A percentile compares a stretch with the other conserved stretches of the same genome.
These are phyloP conservation scores for Colletotrichum gloeosporioides DNA, from an alignment of 2,329 filamentous ascomycete genomes.

Conservation along the genomic window DNA sequence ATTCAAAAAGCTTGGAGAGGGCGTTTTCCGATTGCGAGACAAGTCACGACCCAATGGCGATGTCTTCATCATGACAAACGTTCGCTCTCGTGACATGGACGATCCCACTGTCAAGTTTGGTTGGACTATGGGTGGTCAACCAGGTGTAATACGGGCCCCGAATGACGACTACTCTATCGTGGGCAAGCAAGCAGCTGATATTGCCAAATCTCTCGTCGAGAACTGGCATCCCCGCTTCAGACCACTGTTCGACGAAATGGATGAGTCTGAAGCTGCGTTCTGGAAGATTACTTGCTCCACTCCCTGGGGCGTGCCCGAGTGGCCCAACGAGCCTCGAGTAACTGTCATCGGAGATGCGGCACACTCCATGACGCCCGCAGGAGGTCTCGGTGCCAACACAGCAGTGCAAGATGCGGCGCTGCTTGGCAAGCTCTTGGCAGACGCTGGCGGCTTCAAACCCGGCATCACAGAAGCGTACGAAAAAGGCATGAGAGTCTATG, in stretches of 20 bases:
- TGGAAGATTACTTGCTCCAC: conserved; percentile 72
- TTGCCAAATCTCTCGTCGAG: neutral
- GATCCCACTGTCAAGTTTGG: conserved; percentile 62
- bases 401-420: neutral
- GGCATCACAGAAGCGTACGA: neutral
- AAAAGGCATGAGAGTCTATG: neutral
- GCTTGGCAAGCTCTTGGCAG: neutral
- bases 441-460: neutral
- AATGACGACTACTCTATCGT: conserved; percentile 66
- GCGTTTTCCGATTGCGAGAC: conserved; percentile 64
- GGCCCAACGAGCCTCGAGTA: conserved; percentile 63
- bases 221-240: neutral
- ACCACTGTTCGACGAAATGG: neutral
- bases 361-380: conserved; percentile 55
- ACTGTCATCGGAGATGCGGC: conserved; percentile 64
- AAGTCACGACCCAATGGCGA: conserved; percentile 47
- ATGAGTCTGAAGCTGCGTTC: conserved; percentile 43
- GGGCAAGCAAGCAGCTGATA: neutral
- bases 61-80: conserved; percentile 67
- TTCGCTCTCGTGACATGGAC: conserved; percentile 64
- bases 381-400: neutral
- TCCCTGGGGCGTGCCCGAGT: conserved; percentile 64
- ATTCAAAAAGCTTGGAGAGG: conserved; percentile 67
- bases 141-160: conserved; percentile 61
- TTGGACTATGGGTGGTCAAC: conserved; percentile 66